Conservation (phyloP, 179 eudicot species). For the Silene vulgaris region DNA sequence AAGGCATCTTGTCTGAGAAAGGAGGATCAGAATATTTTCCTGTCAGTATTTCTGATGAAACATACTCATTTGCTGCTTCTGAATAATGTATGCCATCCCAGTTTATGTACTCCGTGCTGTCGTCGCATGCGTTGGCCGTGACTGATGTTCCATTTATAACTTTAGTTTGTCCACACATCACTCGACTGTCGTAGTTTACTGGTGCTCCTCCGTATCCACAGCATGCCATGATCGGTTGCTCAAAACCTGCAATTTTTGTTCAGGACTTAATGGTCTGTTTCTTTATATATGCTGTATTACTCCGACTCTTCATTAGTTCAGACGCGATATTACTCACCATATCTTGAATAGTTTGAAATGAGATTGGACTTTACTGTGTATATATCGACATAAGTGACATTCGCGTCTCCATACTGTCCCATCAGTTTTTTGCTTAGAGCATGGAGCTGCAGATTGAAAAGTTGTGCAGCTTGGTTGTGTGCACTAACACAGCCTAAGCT, state of each 20-base stretch:
- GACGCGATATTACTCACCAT: slow-evolving; percentile 44
- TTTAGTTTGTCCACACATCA: slow-evolving; percentile 38
- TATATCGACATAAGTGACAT: slow-evolving; percentile 64
- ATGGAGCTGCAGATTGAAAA: slow-evolving; percentile 76
- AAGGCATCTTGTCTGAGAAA: slow-evolving; percentile 74
- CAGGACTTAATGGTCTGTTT: no score
- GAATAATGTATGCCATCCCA: slow-evolving; percentile 97
- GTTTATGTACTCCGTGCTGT: slow-evolving; percentile 55
- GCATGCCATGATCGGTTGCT: slow-evolving; percentile 61
- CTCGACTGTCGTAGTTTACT: slow-evolving; percentile 35
- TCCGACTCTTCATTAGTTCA: not conserved
- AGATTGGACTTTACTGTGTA: slow-evolving; percentile 69
- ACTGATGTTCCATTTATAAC: slow-evolving; percentile 39
- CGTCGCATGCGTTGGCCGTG: slow-evolving; percentile 60
- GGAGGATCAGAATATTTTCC: slow-evolving; percentile 91
- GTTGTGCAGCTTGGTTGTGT: slow-evolving; percentile 83
- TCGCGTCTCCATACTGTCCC: slow-evolving; percentile 55
- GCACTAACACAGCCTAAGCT: slow-evolving; percentile 62
- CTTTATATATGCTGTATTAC: not conserved
- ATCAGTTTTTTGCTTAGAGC: slow-evolving; percentile 62
- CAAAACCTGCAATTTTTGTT: slow-evolving; percentile 32
- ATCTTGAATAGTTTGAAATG: slow-evolving; percentile 64
- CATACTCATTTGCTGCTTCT: slow-evolving; percentile 78
- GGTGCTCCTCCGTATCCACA: slow-evolving; percentile 48
- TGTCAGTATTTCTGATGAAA: slow-evolving; percentile 72